A percentile compares a stretch with the other conserved stretches of the same genome.
These are phyloP conservation scores for Choiromyces venosus DNA, from an alignment of 495 filamentous ascomycete genomes.

Conservation along the genomic window DNA sequence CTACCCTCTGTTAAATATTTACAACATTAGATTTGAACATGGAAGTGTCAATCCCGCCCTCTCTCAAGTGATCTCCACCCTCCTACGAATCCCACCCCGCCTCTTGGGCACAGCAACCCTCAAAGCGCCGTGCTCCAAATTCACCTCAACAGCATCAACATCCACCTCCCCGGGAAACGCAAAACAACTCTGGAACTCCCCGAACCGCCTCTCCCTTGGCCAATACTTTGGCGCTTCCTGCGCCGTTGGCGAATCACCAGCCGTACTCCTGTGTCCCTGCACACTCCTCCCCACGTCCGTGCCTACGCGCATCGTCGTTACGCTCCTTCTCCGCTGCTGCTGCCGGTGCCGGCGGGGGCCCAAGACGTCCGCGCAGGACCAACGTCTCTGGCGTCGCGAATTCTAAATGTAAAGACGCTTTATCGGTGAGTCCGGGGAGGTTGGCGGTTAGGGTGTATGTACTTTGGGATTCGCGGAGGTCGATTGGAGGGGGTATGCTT, in stretches of 20 bases:
- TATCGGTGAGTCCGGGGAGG: conserved; percentile 63
- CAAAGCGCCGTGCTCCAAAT: conserved; percentile 68
- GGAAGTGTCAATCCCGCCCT: too few species aligned
- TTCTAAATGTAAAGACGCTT: conserved; percentile 70
- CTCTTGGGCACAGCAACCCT: conserved; percentile 71
- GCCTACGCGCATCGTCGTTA: background rate
- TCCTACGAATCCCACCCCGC: conserved; percentile 50
- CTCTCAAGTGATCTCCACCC: conserved; percentile 57
- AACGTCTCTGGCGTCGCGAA: conserved; percentile 73
- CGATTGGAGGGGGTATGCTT: conserved; percentile 57
- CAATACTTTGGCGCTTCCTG: conserved; percentile 48
- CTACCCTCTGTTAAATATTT: background rate
- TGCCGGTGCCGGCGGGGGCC: conserved; percentile 38
- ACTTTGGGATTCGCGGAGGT: conserved; percentile 62
- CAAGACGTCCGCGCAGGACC: conserved; percentile 61
- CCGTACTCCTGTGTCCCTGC: too few species aligned
- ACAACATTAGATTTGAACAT: too few species aligned
- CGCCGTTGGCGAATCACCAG: conserved; percentile 36
- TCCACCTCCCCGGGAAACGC: conserved; percentile 69
- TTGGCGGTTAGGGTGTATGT: conserved; percentile 78
- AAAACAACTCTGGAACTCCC: conserved; percentile 75
- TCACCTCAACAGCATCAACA: conserved; percentile 69
- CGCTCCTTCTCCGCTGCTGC: background rate
- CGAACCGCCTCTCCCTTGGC: conserved; percentile 72
- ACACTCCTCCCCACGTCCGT: background rate